A percentile compares a stretch with the other conserved stretches of the same genome.
Conservation (phyloP, 129 eudicot genomes). For the Centaurea solstitialis region DNA sequence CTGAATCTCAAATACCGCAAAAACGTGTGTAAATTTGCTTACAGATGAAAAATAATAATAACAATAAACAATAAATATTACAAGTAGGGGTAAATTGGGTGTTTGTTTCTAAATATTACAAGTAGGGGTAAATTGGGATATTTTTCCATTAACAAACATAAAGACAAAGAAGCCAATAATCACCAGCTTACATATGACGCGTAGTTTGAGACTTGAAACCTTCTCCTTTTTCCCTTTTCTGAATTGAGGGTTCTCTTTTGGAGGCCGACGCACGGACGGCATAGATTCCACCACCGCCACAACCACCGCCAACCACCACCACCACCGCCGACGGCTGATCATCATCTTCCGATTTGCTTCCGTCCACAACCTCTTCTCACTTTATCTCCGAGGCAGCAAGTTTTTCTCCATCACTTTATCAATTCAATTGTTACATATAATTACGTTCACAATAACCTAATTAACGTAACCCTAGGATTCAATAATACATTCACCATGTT, state of each 20-base stretch:
- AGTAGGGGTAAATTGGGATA: constrained; percentile 9
- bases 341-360: constrained; percentile 20
- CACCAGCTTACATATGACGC: constrained; percentile 42
- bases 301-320: neutral
- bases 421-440: neutral
- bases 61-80: no score
- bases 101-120: no score
- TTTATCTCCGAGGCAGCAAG: constrained; percentile 9
- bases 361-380: constrained; percentile 13
- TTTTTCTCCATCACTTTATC: constrained; percentile 6
- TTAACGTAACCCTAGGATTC: constrained; percentile 16
- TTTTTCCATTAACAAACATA: constrained; percentile 4
- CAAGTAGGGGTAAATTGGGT: no score
- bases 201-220: constrained; percentile 16
- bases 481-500: neutral
- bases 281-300: neutral
- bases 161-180: constrained; percentile 24
- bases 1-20: no score
- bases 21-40: no score
- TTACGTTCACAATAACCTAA: neutral
- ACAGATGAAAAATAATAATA: no score
- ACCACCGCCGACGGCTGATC: constrained; percentile 29
- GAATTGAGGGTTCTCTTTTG: constrained; percentile 19
- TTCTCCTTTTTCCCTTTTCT: constrained; percentile 7
- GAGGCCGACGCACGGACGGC: constrained; percentile 28